phyloP scores from a whole-genome alignment of 2,329 filamentous ascomycete species.

The Fusarium chlamydosporum region DNA sequence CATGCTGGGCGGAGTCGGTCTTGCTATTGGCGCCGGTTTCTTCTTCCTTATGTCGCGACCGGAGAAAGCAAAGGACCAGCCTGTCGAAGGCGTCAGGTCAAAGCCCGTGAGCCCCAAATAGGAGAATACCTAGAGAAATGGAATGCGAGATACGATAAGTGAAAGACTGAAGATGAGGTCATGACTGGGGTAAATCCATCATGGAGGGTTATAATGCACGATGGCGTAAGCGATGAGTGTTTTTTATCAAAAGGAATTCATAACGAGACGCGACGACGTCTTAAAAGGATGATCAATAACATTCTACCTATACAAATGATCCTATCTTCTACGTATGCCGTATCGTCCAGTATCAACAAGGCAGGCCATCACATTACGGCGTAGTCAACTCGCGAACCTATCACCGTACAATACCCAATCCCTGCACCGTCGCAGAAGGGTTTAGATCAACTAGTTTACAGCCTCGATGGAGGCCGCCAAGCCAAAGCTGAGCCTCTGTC shows the following conservation, averaged over 20 bases:
- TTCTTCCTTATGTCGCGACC: conserved; percentile 33
- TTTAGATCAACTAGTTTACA: conserved; percentile 12
- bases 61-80: conserved; percentile 27
- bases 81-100: conserved; percentile 7
- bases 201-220: neutral
- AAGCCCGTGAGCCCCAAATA: conserved; percentile 6
- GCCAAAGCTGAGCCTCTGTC: conserved; percentile 27
- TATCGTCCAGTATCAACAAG: conserved; percentile 1
- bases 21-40: conserved; percentile 37
- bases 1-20: conserved; percentile 29
- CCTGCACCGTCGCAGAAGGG: conserved; percentile 4
- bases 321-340: neutral
- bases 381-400: conserved; percentile 17
- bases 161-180: neutral
- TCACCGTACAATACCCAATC: neutral
- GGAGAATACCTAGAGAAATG: neutral
- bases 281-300: conserved; percentile 2
- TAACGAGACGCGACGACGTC: neutral
- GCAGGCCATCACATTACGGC: conserved; percentile 7
- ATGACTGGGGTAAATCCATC: neutral
- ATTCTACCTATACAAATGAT: neutral
- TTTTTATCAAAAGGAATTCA: conserved; percentile 3
- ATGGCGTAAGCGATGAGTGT: conserved; percentile 38
- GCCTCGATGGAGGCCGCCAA: conserved; percentile 36
- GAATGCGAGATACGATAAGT: neutral